Evolutionary conservation across 768 basidiomycete genomes (phyloP).

Genomic region (Tubosaeta brunneosetosa): DNA sequence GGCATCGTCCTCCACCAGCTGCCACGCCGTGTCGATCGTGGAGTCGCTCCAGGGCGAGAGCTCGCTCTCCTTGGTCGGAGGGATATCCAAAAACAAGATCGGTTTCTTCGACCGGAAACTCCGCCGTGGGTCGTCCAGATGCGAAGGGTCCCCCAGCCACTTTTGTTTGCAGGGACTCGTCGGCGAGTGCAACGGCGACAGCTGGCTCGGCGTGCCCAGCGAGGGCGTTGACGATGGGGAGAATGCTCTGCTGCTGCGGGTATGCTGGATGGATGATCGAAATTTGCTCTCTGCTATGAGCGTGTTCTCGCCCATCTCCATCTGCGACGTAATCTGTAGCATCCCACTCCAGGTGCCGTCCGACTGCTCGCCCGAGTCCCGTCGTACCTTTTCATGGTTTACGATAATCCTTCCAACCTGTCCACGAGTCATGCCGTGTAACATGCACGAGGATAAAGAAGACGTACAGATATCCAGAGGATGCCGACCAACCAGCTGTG

Average conservation of each 20-base stretch:
- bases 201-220: background rate
- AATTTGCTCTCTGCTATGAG: background rate
- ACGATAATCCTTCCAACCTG: constrained; percentile 18
- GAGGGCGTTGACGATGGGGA: background rate
- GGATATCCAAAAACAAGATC: background rate
- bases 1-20: background rate
- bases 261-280: background rate
- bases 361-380: background rate
- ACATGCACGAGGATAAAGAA: background rate
- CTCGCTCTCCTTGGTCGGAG: background rate
- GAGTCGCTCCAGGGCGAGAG: background rate
- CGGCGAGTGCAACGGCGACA: background rate
- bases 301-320: constrained; percentile 10
- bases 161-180: background rate
- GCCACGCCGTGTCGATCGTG: background rate
- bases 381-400: constrained; percentile 5
- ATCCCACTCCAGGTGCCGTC: constrained; percentile 1
- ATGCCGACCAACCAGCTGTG: constrained; percentile 16
- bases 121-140: background rate
- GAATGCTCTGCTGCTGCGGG: background rate
- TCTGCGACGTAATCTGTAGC: constrained; percentile 16
- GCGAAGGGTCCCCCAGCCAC: background rate
- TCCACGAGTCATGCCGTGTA: background rate
- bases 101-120: background rate
- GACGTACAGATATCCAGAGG: constrained; percentile 19